Evolutionary conservation across 2,329 filamentous ascomycete genomes (phyloP).

Genomic region (Aspergillus flavus): DNA sequence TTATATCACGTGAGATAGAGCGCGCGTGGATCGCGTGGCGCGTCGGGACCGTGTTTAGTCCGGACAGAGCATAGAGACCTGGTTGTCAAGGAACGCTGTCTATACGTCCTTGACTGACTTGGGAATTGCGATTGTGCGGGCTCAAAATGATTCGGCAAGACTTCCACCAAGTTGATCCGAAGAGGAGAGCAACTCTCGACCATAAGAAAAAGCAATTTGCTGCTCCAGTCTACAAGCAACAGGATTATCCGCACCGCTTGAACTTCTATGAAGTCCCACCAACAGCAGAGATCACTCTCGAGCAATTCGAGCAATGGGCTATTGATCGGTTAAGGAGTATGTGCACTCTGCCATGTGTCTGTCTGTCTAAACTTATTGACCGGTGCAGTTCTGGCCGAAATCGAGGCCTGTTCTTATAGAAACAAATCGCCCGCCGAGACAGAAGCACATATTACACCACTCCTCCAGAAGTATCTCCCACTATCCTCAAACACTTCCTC

Average conservation of each 20-base stretch:
- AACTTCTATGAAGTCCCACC: conserved; percentile 91
- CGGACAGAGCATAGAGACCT: not conserved
- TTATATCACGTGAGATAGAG: conserved; percentile 15
- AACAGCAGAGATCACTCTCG: conserved; percentile 90
- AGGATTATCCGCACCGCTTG: conserved; percentile 79
- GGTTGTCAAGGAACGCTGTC: not conserved
- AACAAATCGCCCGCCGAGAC: conserved; percentile 86
- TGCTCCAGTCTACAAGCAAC: conserved; percentile 72
- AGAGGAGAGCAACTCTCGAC: conserved; percentile 75
- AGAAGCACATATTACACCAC: conserved; percentile 76
- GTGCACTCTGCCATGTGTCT: conserved; percentile 13
- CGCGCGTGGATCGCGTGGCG: conserved; percentile 22
- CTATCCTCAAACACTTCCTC: conserved; percentile 74
- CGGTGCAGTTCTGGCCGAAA: conserved; percentile 42
- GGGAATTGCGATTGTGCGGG: not conserved
- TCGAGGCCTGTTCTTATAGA: conserved; percentile 94
- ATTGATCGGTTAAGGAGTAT: conserved; percentile 84
- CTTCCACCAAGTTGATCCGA: conserved; percentile 55
- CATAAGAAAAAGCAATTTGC: conserved; percentile 87
- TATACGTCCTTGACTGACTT: not conserved
- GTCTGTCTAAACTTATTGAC: not conserved
- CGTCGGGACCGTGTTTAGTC: conserved; percentile 21
- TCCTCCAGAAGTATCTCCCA: conserved; percentile 84
- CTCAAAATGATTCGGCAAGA: conserved; percentile 49
- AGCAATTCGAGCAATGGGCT: conserved; percentile 98